Conservation (phyloP, 441 rosid species). For the Capsella rubella region DNA sequence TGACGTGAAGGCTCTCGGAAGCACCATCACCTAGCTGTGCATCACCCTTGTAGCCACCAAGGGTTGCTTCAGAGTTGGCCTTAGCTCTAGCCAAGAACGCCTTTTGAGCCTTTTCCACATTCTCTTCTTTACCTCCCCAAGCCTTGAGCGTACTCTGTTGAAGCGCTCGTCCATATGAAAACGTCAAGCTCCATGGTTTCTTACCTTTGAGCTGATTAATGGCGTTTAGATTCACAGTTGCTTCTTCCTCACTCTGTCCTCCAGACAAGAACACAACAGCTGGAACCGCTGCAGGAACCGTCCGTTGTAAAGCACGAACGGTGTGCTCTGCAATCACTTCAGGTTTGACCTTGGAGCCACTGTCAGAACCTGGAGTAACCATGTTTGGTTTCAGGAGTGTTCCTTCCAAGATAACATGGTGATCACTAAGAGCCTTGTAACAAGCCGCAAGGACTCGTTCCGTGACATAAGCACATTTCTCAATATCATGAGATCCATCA, state of each 20-base stretch:
- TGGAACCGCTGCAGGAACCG: conserved; percentile 86
- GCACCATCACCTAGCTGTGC: conserved; percentile 80
- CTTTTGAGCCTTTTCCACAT: conserved; percentile 64
- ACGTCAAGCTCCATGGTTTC: conserved; percentile 95
- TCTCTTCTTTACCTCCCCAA: conserved; percentile 82
- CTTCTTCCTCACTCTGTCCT: conserved; percentile 94
- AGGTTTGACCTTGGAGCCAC: conserved; percentile 63
- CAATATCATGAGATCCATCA: conserved; percentile 84
- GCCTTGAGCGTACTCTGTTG: conserved; percentile 98
- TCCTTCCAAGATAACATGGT: conserved; percentile 90
- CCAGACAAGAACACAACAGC: conserved; percentile 78
- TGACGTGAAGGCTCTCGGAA: conserved; percentile 78
- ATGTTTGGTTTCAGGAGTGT: conserved; percentile 95
- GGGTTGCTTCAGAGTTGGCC: conserved; percentile 93
- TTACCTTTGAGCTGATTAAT: conserved; percentile 84
- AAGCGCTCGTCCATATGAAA: conserved; percentile 95
- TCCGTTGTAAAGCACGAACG: conserved; percentile 75
- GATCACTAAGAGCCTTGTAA: conserved; percentile 93
- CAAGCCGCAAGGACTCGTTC: conserved; percentile 93
- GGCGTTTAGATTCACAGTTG: conserved; percentile 84
- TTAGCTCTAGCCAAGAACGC: conserved; percentile 76
- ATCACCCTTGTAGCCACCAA: conserved; percentile 81
- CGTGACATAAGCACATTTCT: conserved; percentile 77
- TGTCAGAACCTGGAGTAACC: conserved; percentile 95
- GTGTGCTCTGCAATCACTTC: conserved; percentile 79